A percentile compares a stretch with the other conserved stretches of the same genome.
Conservation (phyloP, 768 basidiomycete species). For the Leccinum fibrillosum region DNA sequence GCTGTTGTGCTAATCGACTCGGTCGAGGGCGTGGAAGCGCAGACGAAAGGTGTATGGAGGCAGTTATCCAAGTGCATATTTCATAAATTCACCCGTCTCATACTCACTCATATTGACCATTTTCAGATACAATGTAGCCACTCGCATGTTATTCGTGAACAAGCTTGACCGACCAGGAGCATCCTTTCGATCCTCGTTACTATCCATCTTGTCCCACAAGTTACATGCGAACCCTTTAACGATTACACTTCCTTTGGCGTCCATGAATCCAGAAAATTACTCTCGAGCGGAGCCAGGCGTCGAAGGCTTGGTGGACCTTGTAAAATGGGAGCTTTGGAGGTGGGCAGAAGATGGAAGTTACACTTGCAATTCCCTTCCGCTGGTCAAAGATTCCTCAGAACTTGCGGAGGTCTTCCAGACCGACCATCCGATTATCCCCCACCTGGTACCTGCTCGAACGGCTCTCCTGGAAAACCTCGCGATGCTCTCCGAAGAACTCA, state of each 20-base stretch:
- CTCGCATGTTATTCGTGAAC: conserved; percentile 80
- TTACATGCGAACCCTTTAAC: conserved; percentile 73
- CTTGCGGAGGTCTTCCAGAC: conserved; percentile 44
- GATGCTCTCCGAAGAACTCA: conserved; percentile 78
- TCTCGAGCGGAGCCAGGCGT: conserved; percentile 75
- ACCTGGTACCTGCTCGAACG: conserved; percentile 63
- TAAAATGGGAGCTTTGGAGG: conserved; percentile 82
- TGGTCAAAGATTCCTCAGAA: conserved; percentile 42
- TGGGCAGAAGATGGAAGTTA: conserved; percentile 55
- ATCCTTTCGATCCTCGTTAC: conserved; percentile 66
- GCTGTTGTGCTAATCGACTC: conserved; percentile 87
- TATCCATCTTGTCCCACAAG: conserved; percentile 71
- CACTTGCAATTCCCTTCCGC: conserved; percentile 48
- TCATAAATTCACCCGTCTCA: conserved; percentile 5
- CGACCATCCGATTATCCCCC: conserved; percentile 65
- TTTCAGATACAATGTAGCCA: conserved; percentile 71
- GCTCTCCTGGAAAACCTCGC: conserved; percentile 75
- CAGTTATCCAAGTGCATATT: conserved; percentile 75
- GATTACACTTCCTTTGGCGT: conserved; percentile 73
- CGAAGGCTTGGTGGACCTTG: conserved; percentile 78
- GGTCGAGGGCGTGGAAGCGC: conserved; percentile 88
- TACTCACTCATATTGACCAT: conserved; percentile 2
- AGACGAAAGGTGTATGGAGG: conserved; percentile 86
- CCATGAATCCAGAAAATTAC: conserved; percentile 67
- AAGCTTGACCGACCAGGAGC: conserved; percentile 88